phyloP scores from a whole-genome alignment of 1,284 basidiomycete species.

The Heterobasidion annosum region DNA sequence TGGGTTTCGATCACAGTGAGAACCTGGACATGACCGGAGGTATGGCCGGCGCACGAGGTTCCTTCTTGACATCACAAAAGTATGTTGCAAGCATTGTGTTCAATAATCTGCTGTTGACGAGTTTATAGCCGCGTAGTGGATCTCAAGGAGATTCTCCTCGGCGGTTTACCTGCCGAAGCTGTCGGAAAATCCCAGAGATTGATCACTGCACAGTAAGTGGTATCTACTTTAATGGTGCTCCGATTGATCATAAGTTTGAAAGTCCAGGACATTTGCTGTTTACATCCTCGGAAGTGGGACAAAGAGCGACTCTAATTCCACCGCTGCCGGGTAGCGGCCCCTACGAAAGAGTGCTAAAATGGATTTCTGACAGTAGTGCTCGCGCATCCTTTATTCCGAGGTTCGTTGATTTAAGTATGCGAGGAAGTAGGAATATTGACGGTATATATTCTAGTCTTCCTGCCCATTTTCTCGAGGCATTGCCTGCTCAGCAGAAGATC shows the following conservation, averaged over 20 bases:
- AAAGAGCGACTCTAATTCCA: background rate
- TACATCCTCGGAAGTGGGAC: background rate
- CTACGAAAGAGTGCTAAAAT: background rate
- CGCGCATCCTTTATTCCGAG: slow-evolving; percentile 24
- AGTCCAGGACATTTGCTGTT: slow-evolving; percentile 1
- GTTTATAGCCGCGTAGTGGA: background rate
- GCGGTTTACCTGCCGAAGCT: background rate
- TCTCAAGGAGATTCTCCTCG: background rate
- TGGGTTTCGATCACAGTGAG: background rate
- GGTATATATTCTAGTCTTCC: slow-evolving; percentile 32
- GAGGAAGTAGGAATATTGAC: slow-evolving; percentile 1
- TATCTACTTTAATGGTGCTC: background rate
- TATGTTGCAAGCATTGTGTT: background rate
- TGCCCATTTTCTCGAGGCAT: slow-evolving; percentile 24
- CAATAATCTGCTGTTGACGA: background rate
- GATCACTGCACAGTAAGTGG: background rate
- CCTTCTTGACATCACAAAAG: background rate
- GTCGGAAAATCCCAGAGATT: background rate
- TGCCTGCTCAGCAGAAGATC: slow-evolving; percentile 27
- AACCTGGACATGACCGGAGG: background rate
- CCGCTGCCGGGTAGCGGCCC: background rate
- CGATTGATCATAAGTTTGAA: background rate
- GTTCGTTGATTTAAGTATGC: slow-evolving; percentile 15
- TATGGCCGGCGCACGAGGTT: background rate
- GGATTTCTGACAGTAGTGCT: background rate